Evolutionary conservation across 2,329 filamentous ascomycete genomes (phyloP), one percentile per base, ranked within the genome.

Genomic region (Whalleya microplaca): DNA sequence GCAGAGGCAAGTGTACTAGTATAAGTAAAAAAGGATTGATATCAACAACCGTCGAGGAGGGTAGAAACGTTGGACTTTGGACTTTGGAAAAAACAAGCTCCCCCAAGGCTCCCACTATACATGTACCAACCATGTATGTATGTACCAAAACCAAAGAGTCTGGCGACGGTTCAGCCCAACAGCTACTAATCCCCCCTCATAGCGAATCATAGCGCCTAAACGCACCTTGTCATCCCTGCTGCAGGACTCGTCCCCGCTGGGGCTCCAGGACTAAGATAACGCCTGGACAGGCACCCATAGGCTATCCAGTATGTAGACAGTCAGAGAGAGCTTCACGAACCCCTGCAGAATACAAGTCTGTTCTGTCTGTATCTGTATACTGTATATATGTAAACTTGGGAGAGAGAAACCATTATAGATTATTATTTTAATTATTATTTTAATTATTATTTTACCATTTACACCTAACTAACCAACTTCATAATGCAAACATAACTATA

Each of bases 171-270:
- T 68, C 64, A 68, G 65, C 66, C 66, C 65, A 67, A 66, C 65
- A 48, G 48, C 42, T 56, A 50, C 58, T 50, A 45, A 56, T 62
- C 57, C 52, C 41, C 53, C 51, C 56, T 59, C 56, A 48, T 14
- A 63, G 60, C 68, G 61, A 69, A 69, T 69, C 66, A 67, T 37
- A 51, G 51, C 57, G 37, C 60, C 58, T 55, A 57, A 51, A 51
- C 21, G 40, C 47, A 56, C 52, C 44, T 21, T 47, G 45, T 27
- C 40, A 69, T 51, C 66, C 68, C 60, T 65, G 67, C 43, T 58
- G 53, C 37, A 49, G 45, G 51, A 58, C 56, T 62, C 58, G 47
- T 64, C 55, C 23, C 61, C 58, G 55, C 52, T 56, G 54, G 53
- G 37, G 56, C 48, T 56, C 41, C 21, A 57, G 43, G 54, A 54